Base-by-base conservation (phyloP, 1,284 basidiomycete genomes). In the Austropuccinia psidii region DNA sequence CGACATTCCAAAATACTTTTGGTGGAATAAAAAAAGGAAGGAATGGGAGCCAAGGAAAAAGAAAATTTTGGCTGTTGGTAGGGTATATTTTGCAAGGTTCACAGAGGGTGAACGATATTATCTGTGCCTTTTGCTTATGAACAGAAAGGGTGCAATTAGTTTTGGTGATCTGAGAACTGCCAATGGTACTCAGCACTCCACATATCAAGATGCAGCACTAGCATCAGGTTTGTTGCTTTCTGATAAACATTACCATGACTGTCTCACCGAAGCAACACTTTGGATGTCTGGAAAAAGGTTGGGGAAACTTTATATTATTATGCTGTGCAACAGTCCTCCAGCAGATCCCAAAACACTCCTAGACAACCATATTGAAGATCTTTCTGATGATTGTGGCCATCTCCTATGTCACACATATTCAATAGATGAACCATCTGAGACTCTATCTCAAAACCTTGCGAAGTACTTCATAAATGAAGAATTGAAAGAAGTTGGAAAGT, bases 211-310 rank as follows among this genome's bases (percentile, higher is more conserved):
- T 7, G 83, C 83, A 13, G 85, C 83, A 64, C 52, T 82, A 47
- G 83, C 81, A 6, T 73, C 76, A 2, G 84, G 84, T 0, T 78
- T 85, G 0, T 76, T 85, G 9, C n/a, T 24, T 3, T 6, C 21
- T 29, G 52, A 55, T 29, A 77, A 78, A 0, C 84, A 85, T 76
- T 84, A 83, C 83, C n/a, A n/a, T n/a, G n/a, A n/a, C n/a, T n/a
- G n/a, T n/a, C n/a, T n/a, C n/a, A n/a, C n/a, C n/a, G n/a, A 35
- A 78, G 0, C 75, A 76, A 7, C 85, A 83, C 70, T 76, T 85
- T 0, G 29, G 77, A 39, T n/a, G n/a, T n/a, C n/a, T n/a, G n/a
- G n/a, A n/a, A 29, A 29, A 15, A 78, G 78, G 0, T 80, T 85
- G 0, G 79, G 81, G 0, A 76, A 79, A 1, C 79, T 85, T 0